Conservation (phyloP, 768 basidiomycete genomes). For the Pisolithus orientalis region DNA sequence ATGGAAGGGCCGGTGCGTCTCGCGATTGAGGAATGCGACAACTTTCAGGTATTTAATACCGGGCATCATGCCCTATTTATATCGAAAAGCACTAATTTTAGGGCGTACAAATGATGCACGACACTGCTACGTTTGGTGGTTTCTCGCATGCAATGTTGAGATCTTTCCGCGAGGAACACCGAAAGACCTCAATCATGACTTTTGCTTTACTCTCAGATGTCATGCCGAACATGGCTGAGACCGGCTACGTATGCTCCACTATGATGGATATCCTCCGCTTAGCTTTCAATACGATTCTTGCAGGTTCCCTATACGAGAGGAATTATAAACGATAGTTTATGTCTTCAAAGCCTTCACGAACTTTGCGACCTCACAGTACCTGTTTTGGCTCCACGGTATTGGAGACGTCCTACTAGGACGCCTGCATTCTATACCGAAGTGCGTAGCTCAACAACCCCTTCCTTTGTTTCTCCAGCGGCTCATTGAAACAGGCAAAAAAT, state of each 20-base stretch:
- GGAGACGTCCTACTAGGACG: constrained; percentile 32
- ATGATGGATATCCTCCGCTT: constrained; percentile 1
- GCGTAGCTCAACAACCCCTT: constrained; percentile 9
- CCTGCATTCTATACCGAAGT: constrained; percentile 20
- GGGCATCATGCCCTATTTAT: neutral
- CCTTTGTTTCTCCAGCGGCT: constrained; percentile 6
- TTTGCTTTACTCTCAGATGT: constrained; percentile 53
- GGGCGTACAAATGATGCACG: constrained; percentile 67
- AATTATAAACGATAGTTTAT: constrained; percentile 58
- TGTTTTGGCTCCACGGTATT: constrained; percentile 37
- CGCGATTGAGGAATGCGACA: constrained; percentile 71
- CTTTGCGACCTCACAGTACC: constrained; percentile 46
- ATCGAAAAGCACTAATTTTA: constrained; percentile 20
- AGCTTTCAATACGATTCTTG: neutral
- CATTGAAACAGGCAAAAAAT: constrained; percentile 23
- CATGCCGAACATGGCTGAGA: constrained; percentile 25
- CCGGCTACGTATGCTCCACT: constrained; percentile 39
- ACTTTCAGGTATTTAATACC: constrained; percentile 48
- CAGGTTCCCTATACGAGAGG: constrained; percentile 35
- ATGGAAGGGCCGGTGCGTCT: constrained; percentile 65
- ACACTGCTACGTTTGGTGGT: constrained; percentile 57
- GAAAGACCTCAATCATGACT: constrained; percentile 51
- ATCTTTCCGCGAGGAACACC: constrained; percentile 60
- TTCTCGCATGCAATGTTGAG: constrained; percentile 56
- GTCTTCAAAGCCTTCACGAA: constrained; percentile 45